These are phyloP conservation scores for Arxiozyma slooffiae DNA, from an alignment of 1,139 yeast genomes.

Conservation along the genomic window DNA sequence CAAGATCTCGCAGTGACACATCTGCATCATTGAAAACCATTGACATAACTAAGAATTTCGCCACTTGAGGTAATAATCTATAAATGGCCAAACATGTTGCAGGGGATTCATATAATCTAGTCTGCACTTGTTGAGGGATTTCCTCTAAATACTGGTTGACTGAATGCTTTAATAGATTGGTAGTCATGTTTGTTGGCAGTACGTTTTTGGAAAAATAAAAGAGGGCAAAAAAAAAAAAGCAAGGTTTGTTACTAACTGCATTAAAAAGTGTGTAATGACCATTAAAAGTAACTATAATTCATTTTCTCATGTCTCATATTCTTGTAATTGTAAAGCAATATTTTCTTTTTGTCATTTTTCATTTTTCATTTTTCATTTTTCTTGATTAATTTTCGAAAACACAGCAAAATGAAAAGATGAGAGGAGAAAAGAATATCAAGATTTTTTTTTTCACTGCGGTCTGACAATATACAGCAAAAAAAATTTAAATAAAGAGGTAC, in stretches of 20 bases:
- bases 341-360: no score
- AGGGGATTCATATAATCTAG: slow-evolving; percentile 70
- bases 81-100: slow-evolving; percentile 91
- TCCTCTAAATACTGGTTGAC: slow-evolving; percentile 87
- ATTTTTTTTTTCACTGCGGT: not conserved
- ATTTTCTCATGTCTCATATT: no score
- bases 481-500: not conserved
- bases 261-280: no score
- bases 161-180: slow-evolving; percentile 53
- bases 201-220: not conserved
- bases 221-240: no score
- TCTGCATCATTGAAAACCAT: slow-evolving; percentile 77
- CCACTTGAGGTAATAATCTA: slow-evolving; percentile 76
- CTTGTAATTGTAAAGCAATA: not conserved
- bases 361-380: no score
- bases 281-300: no score
- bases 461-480: not conserved
- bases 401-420: no score
- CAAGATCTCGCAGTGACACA: slow-evolving; percentile 56
- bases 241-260: no score
- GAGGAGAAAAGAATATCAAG: no score
- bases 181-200: slow-evolving; percentile 22
- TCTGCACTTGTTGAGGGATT: slow-evolving; percentile 73
- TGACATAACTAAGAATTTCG: slow-evolving; percentile 80
- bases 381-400: not conserved